These are phyloP conservation scores for Pythium utonaiense DNA, from an alignment of 352 stramenopile genomes.

Conservation along the genomic window DNA sequence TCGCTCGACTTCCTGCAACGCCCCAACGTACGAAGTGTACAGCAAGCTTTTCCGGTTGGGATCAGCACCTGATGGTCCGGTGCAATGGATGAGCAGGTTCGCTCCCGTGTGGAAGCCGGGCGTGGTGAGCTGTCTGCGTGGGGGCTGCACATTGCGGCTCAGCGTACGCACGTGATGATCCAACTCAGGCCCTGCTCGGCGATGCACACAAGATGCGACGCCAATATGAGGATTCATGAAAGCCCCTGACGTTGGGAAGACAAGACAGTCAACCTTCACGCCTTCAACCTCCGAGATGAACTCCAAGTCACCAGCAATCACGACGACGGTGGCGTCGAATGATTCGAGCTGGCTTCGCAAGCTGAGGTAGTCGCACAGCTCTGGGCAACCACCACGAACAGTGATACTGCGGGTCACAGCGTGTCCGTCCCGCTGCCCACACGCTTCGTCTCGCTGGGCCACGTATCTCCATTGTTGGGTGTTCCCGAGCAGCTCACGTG, in stretches of 20 bases:
- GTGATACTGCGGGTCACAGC: conserved; percentile 7
- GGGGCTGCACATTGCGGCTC: neutral
- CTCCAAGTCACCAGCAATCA: conserved; percentile 47
- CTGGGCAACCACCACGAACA: conserved; percentile 16
- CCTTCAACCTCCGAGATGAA: conserved; percentile 28
- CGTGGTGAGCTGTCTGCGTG: conserved; percentile 29
- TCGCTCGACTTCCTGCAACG: conserved; percentile 30
- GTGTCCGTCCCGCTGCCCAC: neutral
- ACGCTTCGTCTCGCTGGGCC: conserved; percentile 2
- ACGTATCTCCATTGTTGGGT: conserved; percentile 13
- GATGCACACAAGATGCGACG: conserved; percentile 44
- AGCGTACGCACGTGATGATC: conserved; percentile 7
- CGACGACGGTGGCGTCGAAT: conserved; percentile 32
- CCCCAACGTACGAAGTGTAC: conserved; percentile 54
- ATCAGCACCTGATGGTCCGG: conserved; percentile 23
- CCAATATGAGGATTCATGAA: conserved; percentile 41
- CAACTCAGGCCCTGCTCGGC: conserved; percentile 35
- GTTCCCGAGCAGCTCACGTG: neutral
- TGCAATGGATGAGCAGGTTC: conserved; percentile 56
- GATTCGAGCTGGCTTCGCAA: conserved; percentile 33
- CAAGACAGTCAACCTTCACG: conserved; percentile 47
- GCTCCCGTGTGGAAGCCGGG: conserved; percentile 40
- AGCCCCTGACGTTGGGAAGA: conserved; percentile 46
- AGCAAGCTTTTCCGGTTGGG: conserved; percentile 22
- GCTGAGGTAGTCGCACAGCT: conserved; percentile 40